phyloP scores from a whole-genome alignment of 257 asterid genomes.

The Nicotiana noctiflora region DNA sequence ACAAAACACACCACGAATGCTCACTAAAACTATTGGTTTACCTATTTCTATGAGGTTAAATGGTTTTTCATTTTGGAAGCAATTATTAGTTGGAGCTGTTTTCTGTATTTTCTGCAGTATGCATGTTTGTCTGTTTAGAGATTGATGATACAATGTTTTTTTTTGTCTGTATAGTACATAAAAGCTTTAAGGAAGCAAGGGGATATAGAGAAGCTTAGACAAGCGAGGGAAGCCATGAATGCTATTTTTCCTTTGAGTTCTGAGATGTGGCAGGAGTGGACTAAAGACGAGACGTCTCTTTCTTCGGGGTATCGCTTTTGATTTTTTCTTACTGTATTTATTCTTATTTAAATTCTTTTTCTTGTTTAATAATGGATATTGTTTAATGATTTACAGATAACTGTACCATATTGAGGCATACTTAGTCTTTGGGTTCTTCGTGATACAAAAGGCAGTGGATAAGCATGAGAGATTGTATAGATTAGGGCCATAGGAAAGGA shows the following conservation, averaged over 20 bases:
- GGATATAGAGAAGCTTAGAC: constrained; percentile 70
- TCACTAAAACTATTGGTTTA: background rate
- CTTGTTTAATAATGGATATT: background rate
- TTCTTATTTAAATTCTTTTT: background rate
- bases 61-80: background rate
- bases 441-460: background rate
- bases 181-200: constrained; percentile 81
- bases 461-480: background rate
- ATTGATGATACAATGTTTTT: background rate
- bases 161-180: constrained; percentile 45
- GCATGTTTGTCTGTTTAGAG: background rate
- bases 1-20: background rate
- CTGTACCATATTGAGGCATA: background rate
- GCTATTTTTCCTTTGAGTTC: constrained; percentile 71
- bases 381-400: background rate
- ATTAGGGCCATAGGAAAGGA: background rate
- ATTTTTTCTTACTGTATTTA: constrained; percentile 1
- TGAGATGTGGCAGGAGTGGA: constrained; percentile 95
- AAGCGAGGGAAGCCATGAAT: constrained; percentile 89
- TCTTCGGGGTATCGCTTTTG: constrained; percentile 44
- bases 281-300: constrained; percentile 66
- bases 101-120: background rate
- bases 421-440: background rate
- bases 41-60: background rate
- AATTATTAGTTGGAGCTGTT: background rate